A percentile compares a stretch with the other conserved stretches of the same genome.
These are phyloP conservation scores for Fraxinus xanthoxyloides DNA, from an alignment of 305 asterid species.

Conservation along the genomic window DNA sequence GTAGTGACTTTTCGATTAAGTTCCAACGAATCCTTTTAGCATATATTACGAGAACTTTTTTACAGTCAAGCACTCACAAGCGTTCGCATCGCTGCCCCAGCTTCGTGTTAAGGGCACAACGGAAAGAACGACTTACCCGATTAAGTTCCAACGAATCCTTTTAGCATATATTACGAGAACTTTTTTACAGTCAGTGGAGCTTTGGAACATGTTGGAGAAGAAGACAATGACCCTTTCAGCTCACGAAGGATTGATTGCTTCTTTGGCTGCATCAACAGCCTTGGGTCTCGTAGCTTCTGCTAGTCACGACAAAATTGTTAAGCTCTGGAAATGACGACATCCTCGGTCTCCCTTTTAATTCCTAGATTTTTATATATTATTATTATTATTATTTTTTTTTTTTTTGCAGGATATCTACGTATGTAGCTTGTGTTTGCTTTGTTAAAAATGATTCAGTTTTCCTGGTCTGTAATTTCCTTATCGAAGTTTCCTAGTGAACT, in stretches of 20 bases:
- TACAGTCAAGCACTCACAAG: no score
- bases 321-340: slow-evolving; percentile 73
- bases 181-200: slow-evolving; percentile 83
- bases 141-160: background rate
- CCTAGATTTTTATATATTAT: no score
- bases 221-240: slow-evolving; percentile 79
- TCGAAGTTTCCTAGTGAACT: background rate
- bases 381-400: no score
- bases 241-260: slow-evolving; percentile 79
- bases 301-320: slow-evolving; percentile 84
- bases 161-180: background rate
- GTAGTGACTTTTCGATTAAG: background rate
- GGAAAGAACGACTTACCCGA: no score
- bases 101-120: no score
- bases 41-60: background rate
- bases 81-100: no score
- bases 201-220: slow-evolving; percentile 89
- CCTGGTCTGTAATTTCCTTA: background rate
- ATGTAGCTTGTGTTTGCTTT: background rate
- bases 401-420: background rate
- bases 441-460: background rate
- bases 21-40: background rate
- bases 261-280: slow-evolving; percentile 69
- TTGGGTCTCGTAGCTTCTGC: slow-evolving; percentile 90
- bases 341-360: background rate